Conservation (phyloP, 768 basidiomycete species). For the Mycena rosella region DNA sequence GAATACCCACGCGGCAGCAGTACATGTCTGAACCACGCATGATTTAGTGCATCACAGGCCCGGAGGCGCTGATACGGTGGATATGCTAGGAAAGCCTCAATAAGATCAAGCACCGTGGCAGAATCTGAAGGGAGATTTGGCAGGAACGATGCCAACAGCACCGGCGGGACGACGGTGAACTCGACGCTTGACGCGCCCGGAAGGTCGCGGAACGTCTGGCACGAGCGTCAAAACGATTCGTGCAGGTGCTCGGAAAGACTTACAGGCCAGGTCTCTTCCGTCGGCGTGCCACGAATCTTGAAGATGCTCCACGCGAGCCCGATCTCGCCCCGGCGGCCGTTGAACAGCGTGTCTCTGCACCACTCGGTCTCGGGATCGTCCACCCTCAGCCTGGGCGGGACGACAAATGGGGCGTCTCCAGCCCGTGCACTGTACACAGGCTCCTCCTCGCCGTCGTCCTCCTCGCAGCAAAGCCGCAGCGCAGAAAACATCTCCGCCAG, state of each 20-base stretch:
- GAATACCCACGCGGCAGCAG: slow-evolving; percentile 21
- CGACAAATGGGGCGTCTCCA: slow-evolving; percentile 54
- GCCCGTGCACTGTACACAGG: slow-evolving; percentile 39
- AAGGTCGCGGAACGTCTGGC: slow-evolving; percentile 67
- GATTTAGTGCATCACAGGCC: slow-evolving; percentile 64
- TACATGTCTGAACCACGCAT: slow-evolving; percentile 66
- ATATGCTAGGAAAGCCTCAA: slow-evolving; percentile 72
- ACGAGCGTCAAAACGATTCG: neutral
- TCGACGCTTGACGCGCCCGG: slow-evolving; percentile 75
- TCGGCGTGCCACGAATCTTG: slow-evolving; percentile 83
- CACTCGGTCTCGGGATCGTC: slow-evolving; percentile 51
- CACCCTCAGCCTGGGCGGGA: slow-evolving; percentile 48
- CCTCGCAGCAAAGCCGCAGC: slow-evolving; percentile 59
- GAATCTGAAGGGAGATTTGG: slow-evolving; percentile 68
- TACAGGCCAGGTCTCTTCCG: slow-evolving; percentile 82
- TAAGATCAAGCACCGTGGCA: slow-evolving; percentile 61
- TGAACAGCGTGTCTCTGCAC: slow-evolving; percentile 73
- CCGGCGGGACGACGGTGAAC: slow-evolving; percentile 66
- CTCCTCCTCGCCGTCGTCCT: slow-evolving; percentile 49
- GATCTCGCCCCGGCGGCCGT: slow-evolving; percentile 81
- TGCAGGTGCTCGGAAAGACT: slow-evolving; percentile 43
- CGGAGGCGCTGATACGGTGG: slow-evolving; percentile 63
- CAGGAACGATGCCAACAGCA: slow-evolving; percentile 63
- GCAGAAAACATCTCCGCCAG: slow-evolving; percentile 86
- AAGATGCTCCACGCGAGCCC: slow-evolving; percentile 94